These are phyloP conservation scores for Wickerhamomyces silvicola DNA, from an alignment of 805 yeast genomes.

Conservation along the genomic window DNA sequence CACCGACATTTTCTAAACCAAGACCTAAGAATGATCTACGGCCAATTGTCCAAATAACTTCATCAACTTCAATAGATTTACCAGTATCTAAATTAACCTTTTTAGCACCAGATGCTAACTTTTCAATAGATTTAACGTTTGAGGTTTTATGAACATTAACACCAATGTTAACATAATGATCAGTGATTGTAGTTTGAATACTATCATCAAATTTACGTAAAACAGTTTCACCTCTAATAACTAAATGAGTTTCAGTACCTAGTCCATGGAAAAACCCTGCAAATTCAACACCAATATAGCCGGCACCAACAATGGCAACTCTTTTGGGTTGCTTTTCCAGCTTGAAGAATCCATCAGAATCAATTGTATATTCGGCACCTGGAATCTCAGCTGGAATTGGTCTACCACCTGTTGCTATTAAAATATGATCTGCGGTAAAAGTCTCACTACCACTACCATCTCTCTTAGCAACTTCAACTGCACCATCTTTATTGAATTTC, in stretches of 20 bases:
- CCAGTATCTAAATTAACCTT: slow-evolving; percentile 38
- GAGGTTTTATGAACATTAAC: slow-evolving; percentile 70
- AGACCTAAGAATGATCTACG: slow-evolving; percentile 71
- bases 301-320: slow-evolving; percentile 96
- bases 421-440: slow-evolving; percentile 74
- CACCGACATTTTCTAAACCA: slow-evolving; percentile 71
- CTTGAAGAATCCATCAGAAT: slow-evolving; percentile 87
- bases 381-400: slow-evolving; percentile 69
- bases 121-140: slow-evolving; percentile 42
- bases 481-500: slow-evolving; percentile 58
- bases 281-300: slow-evolving; percentile 93
- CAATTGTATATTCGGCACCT: slow-evolving; percentile 78
- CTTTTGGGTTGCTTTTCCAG: slow-evolving; percentile 78
- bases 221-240: slow-evolving; percentile 88
- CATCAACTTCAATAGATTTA: slow-evolving; percentile 58
- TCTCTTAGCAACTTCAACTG: slow-evolving; percentile 68
- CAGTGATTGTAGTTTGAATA: slow-evolving; percentile 74
- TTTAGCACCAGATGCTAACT: slow-evolving; percentile 42
- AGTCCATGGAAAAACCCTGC: slow-evolving; percentile 91
- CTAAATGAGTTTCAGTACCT: slow-evolving; percentile 78
- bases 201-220: slow-evolving; percentile 81
- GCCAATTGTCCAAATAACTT: slow-evolving; percentile 90
- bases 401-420: slow-evolving; percentile 92
- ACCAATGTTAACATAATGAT: slow-evolving; percentile 75
- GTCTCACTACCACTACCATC: slow-evolving; percentile 48